Base-by-base conservation (phyloP, 2,329 filamentous ascomycete genomes). In the Cladosporium colombiae region DNA sequence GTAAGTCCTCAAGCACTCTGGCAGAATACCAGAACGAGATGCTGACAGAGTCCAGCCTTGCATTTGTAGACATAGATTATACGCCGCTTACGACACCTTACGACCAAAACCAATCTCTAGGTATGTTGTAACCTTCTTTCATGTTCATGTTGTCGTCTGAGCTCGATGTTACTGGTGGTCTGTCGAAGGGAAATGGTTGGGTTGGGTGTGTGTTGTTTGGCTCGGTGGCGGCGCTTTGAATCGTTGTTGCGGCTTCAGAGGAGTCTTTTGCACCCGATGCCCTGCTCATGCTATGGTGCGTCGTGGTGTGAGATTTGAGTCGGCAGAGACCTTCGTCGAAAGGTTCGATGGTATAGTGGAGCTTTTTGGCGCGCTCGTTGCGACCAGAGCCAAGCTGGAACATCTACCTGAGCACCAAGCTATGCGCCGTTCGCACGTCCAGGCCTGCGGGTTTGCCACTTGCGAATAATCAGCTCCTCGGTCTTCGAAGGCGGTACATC, bases 21-120 rank as follows among this genome's bases (percentile, higher is more conserved):
- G 16, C 11, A 18, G 44, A 53, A 25, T 23, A 21, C 55, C 21
- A 59, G 29, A 50, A 65, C 31, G 60, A 25, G 18, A 23, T 37
- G 63, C 37, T 35, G 46, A 35, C 49, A 13, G n/a, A 18, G 8
- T 29, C 21, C 65, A 71, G 68, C 66, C 68, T 70, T 70, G 67
- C 62, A 69, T 66, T 65, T 71, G 69, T 74, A 74, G 72, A 74
- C 72, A 75, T 75, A 75, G 73, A 75, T 65, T 74, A 74, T 72
- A 74, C 68, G 66, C 67, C 68, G 72, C 33, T 46, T 58, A 74
- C 73, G 73, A 74, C 66, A 67, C 63, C 50, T 72, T 66, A 73
- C 70, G 71, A 73, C 61, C 62, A 68, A 69, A 66, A 70, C 52
- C 55, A 67, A 68, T 50, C 68, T 57, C 67, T 64, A 70, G 68